phyloP scores from a whole-genome alignment of 1,284 basidiomycete species.

The Neotropicomus parvogracilis region DNA sequence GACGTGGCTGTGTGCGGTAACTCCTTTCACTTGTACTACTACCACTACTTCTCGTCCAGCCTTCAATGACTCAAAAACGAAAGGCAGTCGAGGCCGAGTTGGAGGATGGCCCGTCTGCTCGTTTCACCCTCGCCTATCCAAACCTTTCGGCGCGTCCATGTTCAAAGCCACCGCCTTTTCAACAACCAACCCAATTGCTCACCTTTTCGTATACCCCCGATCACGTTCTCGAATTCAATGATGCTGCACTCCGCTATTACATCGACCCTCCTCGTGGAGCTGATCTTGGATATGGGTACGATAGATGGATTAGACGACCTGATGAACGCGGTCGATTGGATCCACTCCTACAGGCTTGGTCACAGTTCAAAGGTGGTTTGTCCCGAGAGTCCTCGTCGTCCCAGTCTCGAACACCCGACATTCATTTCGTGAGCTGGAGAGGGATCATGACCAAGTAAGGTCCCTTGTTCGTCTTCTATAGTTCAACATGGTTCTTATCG shows the following conservation, averaged over 20 bases:
- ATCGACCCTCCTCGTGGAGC: constrained; percentile 59
- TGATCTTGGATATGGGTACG: constrained; percentile 62
- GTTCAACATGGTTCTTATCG: constrained; percentile 17
- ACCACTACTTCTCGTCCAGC: too few species aligned
- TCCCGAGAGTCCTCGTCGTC: constrained; percentile 31
- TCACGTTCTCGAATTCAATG: constrained; percentile 56
- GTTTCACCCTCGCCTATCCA: constrained; percentile 30
- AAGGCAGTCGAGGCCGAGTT: constrained; percentile 22
- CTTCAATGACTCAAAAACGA: constrained; percentile 29
- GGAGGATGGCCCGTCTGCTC: constrained; percentile 4
- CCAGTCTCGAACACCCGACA: constrained; percentile 34
- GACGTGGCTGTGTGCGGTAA: constrained; percentile 28
- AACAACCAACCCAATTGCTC: constrained; percentile 59
- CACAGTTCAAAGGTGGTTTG: constrained; percentile 39
- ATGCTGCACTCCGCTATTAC: constrained; percentile 69
- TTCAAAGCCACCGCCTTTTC: constrained; percentile 45
- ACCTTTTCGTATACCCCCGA: constrained; percentile 60
- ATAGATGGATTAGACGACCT: constrained; percentile 63
- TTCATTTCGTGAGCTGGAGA: constrained; percentile 78
- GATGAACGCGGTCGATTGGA: constrained; percentile 67
- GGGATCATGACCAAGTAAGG: constrained; percentile 90
- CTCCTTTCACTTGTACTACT: neutral
- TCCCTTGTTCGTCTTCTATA: constrained; percentile 4
- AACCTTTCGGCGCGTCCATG: constrained; percentile 24
- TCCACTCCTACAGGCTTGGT: constrained; percentile 54